Base-by-base conservation (phyloP, 169 alveolate species). In the Perkinsus marinus region DNA sequence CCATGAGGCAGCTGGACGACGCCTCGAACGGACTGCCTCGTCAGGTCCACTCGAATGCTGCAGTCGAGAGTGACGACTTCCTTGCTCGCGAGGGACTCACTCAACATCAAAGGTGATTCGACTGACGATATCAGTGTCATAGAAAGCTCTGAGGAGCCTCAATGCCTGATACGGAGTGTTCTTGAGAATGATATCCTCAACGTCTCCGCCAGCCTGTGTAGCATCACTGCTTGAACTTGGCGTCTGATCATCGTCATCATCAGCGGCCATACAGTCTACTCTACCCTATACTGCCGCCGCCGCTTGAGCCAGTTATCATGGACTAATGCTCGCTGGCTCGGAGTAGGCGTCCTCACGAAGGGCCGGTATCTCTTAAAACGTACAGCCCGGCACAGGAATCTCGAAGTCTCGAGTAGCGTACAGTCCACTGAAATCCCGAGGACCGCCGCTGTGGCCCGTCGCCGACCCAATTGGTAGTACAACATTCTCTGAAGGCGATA, bases 1-100 rank as follows among this genome's bases (percentile, higher is more conserved):
- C 94, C 94, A 30, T 89, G 57, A 17, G 89, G 92, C 19, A 93
- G 93, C 37, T 89, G 68, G 79, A 92, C 90, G 26, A 91, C 93
- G 39, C 94, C 94, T n/a, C 94, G 92, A 34, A 93, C 94, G 38
- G 91, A 39, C 68, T 93, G 93, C 38, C 94, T 41, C 68, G 79
- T 91, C 91, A 93, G 68, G 41, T 93, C 94, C 39, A 92, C 93
- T 0, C 39, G 41, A 13, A 93, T 90, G 36, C 68, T 68, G 91
- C 89, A 7, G 47, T 37, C 26, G 38, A 90, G 39, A 26, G 19
- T 39, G 10, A 39, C 47, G 37, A 68, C 17, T n/a, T 3, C 57
- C 41, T 46, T 26, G 39, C 9, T 26, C 90, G 34, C 90, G 38
- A 13, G 90, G 10, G 10, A 41, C 22, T 57, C 30, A n/a, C 91